phyloP scores from a whole-genome alignment of 257 asterid species.

The Gentiana straminea region DNA sequence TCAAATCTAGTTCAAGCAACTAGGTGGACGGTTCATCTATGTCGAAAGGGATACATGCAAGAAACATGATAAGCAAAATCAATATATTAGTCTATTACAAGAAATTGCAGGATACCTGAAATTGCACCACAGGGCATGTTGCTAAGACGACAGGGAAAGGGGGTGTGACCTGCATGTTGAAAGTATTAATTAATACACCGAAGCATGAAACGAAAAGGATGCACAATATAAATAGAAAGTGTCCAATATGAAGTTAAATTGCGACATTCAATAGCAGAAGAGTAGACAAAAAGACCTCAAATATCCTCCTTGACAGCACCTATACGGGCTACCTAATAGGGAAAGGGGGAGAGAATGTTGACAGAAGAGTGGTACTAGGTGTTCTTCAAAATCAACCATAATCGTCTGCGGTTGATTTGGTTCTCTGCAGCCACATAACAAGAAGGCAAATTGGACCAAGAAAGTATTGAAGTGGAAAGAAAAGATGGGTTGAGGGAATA shows the following conservation, averaged over 20 bases:
- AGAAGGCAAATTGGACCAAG: no score
- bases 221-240: not conserved
- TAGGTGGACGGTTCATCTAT: no score
- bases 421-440: no score
- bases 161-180: constrained; percentile 70
- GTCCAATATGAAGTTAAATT: not conserved
- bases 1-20: no score
- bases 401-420: not conserved
- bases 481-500: no score
- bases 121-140: constrained; percentile 66
- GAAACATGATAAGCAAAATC: no score
- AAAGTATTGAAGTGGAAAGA: no score
- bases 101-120: constrained; percentile 52
- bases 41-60: no score
- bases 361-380: not conserved
- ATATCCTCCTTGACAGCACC: not conserved
- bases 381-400: not conserved
- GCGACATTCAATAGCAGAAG: not conserved
- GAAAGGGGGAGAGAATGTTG: not conserved
- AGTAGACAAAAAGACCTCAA: not conserved
- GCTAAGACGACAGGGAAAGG: constrained; percentile 67
- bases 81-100: not conserved
- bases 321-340: no score
- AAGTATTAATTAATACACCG: constrained; percentile 16
- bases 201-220: not conserved